Percentiles rank a stretch among this genome's conserved stretches.
These are phyloP conservation scores for Batkoa obscura DNA, from an alignment of 371 early-diverging fungal genomes.

Conservation along the genomic window DNA sequence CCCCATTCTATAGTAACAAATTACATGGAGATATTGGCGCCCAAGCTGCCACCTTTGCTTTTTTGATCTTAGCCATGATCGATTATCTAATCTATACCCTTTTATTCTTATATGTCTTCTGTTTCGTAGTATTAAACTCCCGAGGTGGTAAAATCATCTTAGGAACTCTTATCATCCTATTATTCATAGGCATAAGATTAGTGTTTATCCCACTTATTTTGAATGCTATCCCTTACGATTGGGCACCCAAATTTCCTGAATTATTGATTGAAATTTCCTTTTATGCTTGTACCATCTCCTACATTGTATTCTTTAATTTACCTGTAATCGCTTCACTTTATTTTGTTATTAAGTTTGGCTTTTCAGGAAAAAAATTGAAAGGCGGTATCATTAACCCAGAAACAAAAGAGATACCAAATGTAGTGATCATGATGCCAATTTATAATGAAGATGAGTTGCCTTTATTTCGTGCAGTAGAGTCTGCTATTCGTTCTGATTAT, in stretches of 20 bases:
- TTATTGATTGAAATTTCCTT: slow-evolving; percentile 1
- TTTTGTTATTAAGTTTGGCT: slow-evolving; percentile 5
- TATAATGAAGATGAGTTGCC: slow-evolving; percentile 1
- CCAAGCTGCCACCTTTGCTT: not conserved
- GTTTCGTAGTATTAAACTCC: not conserved
- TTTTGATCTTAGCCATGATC: not conserved
- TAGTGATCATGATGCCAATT: slow-evolving; percentile 6
- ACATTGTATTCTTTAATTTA: slow-evolving; percentile 3
- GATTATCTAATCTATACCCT: slow-evolving; percentile 1
- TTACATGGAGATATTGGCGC: not conserved
- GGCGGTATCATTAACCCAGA: not conserved
- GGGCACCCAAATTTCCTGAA: slow-evolving; percentile 1
- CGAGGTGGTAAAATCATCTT: not conserved
- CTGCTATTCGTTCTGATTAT: slow-evolving; percentile 3
- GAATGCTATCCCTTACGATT: slow-evolving; percentile 2
- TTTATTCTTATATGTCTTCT: slow-evolving; percentile 1
- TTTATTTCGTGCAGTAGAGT: slow-evolving; percentile 2
- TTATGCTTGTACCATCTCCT: slow-evolving; percentile 6
- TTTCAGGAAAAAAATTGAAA: not conserved
- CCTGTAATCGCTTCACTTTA: slow-evolving; percentile 1
- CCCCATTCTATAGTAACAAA: not conserved
- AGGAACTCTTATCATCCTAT: not conserved
- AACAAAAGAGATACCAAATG: not conserved
- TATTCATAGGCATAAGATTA: slow-evolving; percentile 3
- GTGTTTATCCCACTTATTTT: slow-evolving; percentile 1